Conservation (phyloP, 2,329 filamentous ascomycete species). For the Fonsecaea nubica region DNA sequence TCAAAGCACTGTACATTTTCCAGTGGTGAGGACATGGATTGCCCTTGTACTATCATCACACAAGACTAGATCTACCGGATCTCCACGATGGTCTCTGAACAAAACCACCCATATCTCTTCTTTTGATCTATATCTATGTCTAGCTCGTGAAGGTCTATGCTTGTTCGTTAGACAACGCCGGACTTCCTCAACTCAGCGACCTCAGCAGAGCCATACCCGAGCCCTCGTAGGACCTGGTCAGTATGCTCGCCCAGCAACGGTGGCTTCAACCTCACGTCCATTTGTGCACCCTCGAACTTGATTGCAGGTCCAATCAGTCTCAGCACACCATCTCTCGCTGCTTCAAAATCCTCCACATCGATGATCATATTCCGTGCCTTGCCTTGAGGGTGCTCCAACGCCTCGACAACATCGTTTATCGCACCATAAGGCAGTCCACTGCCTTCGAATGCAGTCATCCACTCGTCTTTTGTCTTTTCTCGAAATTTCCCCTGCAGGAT, state of each 20-base stretch:
- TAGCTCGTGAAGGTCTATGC: background rate
- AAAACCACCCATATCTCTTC: slow-evolving; percentile 1
- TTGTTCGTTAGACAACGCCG: slow-evolving; percentile 27
- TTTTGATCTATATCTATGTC: slow-evolving; percentile 21
- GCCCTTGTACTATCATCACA: slow-evolving; percentile 36
- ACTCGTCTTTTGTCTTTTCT: slow-evolving; percentile 35
- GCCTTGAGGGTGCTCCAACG: slow-evolving; percentile 37
- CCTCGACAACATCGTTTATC: slow-evolving; percentile 39
- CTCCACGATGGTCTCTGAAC: slow-evolving; percentile 33
- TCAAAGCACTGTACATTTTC: slow-evolving; percentile 36
- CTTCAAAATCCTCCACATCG: slow-evolving; percentile 33
- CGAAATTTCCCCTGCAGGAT: slow-evolving; percentile 33
- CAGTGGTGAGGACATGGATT: slow-evolving; percentile 30
- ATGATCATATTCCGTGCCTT: slow-evolving; percentile 37
- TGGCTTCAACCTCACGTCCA: slow-evolving; percentile 34
- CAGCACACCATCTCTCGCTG: slow-evolving; percentile 36
- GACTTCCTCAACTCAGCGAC: slow-evolving; percentile 37
- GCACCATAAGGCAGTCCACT: slow-evolving; percentile 39
- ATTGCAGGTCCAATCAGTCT: slow-evolving; percentile 37
- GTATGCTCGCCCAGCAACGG: slow-evolving; percentile 38
- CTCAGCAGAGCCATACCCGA: slow-evolving; percentile 34
- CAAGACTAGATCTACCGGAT: slow-evolving; percentile 34
- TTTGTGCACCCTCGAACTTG: slow-evolving; percentile 35
- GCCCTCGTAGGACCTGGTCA: slow-evolving; percentile 30
- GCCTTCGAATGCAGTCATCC: slow-evolving; percentile 35